Evolutionary conservation across 306 rosid species (phyloP).

Genomic region (Cajanus cajan): DNA sequence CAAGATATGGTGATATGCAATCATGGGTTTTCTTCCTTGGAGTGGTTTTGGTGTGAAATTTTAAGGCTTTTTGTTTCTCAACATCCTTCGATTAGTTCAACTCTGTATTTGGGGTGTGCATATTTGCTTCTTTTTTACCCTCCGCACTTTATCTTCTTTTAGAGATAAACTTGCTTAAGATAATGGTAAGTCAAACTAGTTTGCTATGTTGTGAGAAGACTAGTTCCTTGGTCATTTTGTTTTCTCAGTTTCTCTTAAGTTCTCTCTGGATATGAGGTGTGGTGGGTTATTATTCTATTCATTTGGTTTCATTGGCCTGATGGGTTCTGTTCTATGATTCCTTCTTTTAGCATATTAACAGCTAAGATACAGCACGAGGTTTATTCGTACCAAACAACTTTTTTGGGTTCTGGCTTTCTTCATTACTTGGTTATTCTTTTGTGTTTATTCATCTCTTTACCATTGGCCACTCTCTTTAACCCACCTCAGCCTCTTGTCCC

Average conservation of each 20-base stretch:
- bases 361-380: conserved; percentile 29
- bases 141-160: background rate
- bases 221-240: background rate
- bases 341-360: conserved; percentile 38
- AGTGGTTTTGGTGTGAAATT: background rate
- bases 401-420: conserved; percentile 39
- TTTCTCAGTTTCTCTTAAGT: background rate
- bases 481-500: conserved; percentile 29
- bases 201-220: too few relatives aligned
- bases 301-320: conserved; percentile 30
- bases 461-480: conserved; percentile 34
- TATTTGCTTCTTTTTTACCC: background rate
- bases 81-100: background rate
- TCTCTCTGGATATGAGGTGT: conserved; percentile 2
- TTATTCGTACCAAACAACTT: conserved; percentile 29
- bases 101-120: conserved; percentile 10
- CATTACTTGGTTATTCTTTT: conserved; percentile 37
- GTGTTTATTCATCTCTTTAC: conserved; percentile 34
- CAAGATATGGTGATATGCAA: background rate
- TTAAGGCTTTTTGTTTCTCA: background rate
- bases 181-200: too few relatives aligned
- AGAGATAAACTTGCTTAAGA: too few relatives aligned
- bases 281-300: conserved; percentile 1
- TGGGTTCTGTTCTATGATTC: conserved; percentile 34
- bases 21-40: background rate